Conservation (phyloP, 257 asterid genomes). For the Thymus quinquecostatus region DNA sequence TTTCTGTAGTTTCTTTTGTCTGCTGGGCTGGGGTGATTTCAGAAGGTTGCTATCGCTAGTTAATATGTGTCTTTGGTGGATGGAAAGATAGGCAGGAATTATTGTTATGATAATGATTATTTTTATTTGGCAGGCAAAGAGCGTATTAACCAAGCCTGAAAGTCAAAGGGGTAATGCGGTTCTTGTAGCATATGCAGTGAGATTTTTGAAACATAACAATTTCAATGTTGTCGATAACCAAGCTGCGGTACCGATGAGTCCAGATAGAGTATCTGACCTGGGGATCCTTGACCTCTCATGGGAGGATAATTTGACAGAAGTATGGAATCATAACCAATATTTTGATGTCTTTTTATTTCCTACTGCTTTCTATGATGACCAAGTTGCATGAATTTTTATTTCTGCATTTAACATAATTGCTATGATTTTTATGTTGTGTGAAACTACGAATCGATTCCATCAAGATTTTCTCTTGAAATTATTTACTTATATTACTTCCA, state of each 20-base stretch:
- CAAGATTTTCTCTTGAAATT: constrained; percentile 20
- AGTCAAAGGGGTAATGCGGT: constrained; percentile 43
- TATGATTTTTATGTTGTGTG: constrained; percentile 21
- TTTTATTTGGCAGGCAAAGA: constrained; percentile 56
- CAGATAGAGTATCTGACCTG: constrained; percentile 65
- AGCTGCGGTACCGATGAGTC: constrained; percentile 62
- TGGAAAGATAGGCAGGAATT: constrained; percentile 12
- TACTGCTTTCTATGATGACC: constrained; percentile 13
- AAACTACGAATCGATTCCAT: constrained; percentile 15
- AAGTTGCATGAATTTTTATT: constrained; percentile 29
- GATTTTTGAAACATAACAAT: constrained; percentile 60
- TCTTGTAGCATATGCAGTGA: constrained; percentile 71
- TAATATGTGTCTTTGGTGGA: constrained; percentile 17
- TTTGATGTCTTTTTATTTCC: constrained; percentile 12
- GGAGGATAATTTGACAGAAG: constrained; percentile 70
- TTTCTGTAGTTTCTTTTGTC: constrained; percentile 12
- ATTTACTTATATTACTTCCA: constrained; percentile 24
- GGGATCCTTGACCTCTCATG: constrained; percentile 57
- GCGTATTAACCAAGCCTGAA: constrained; percentile 47
- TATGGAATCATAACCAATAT: constrained; percentile 41
- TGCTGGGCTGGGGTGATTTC: constrained; percentile 2
- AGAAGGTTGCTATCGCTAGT: constrained; percentile 8
- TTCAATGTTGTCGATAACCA: constrained; percentile 40
- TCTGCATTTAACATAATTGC: constrained; percentile 14
- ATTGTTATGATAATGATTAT: constrained; percentile 13